Conservation (phyloP, 2,329 filamentous ascomycete genomes). For the Lasiodiplodia sp. region DNA sequence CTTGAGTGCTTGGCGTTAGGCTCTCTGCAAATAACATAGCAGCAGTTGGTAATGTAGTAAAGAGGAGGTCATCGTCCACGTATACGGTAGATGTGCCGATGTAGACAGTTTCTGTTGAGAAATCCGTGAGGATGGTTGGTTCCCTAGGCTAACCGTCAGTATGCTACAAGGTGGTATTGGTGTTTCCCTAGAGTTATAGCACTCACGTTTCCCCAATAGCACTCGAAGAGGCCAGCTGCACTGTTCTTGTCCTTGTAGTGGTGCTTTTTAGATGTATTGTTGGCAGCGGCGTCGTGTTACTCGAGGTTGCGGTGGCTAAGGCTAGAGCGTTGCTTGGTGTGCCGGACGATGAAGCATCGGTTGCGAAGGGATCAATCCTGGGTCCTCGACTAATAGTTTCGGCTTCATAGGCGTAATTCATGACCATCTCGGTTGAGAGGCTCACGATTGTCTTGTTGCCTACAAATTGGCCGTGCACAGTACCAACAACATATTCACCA, state of each 20-base stretch:
- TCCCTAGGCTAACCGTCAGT: background rate
- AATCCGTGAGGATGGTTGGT: background rate
- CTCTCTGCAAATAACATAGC: background rate
- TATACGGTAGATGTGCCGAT: constrained; percentile 18
- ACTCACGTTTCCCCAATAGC: constrained; percentile 2
- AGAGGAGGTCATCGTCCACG: background rate
- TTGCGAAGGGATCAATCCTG: background rate
- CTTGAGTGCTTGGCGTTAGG: background rate
- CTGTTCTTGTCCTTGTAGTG: constrained; percentile 19
- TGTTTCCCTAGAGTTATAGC: background rate
- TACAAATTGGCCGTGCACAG: constrained; percentile 47
- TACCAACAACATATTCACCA: constrained; percentile 48
- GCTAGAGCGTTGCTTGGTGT: background rate
- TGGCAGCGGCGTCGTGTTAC: background rate
- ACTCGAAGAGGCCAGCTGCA: constrained; percentile 4
- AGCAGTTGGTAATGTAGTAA: background rate
- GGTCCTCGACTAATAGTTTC: constrained; percentile 40
- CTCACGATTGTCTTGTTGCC: constrained; percentile 48
- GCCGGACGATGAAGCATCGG: background rate
- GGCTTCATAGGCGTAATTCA: constrained; percentile 46
- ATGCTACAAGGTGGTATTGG: background rate
- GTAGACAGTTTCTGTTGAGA: constrained; percentile 8
- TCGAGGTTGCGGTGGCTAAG: background rate
- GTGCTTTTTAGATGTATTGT: constrained; percentile 22
- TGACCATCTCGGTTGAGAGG: constrained; percentile 47